These are phyloP conservation scores for Escallonia rubra DNA, from an alignment of 129 eudicot genomes.

Conservation along the genomic window DNA sequence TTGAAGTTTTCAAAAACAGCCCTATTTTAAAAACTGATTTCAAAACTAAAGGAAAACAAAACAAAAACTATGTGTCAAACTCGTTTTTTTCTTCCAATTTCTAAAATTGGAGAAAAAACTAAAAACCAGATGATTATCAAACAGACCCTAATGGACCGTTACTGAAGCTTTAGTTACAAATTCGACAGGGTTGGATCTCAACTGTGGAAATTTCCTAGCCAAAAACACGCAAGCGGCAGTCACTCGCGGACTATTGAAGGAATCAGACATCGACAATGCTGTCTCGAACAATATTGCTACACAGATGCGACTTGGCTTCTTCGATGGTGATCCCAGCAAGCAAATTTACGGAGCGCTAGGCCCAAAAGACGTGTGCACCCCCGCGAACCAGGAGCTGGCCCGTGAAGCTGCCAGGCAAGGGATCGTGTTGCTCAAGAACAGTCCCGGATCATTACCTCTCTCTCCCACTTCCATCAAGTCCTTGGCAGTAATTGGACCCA, in stretches of 20 bases:
- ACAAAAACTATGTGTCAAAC: background rate
- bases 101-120: too few relatives aligned
- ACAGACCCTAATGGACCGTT: background rate
- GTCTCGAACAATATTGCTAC: constrained; percentile 74
- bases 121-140: background rate
- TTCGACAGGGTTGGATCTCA: constrained; percentile 71
- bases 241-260: constrained; percentile 53
- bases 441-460: constrained; percentile 58
- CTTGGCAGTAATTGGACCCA: constrained; percentile 91
- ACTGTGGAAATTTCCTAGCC: constrained; percentile 68
- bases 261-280: constrained; percentile 56
- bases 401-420: constrained; percentile 97
- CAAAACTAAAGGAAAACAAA: too few relatives aligned
- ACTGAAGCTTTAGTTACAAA: background rate
- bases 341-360: constrained; percentile 69
- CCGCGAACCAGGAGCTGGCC: constrained; percentile 74
- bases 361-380: constrained; percentile 84
- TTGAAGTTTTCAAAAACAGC: too few relatives aligned
- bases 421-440: constrained; percentile 82
- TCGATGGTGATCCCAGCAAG: constrained; percentile 82
- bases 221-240: constrained; percentile 67
- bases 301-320: constrained; percentile 86
- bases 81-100: too few relatives aligned
- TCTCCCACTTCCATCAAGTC: constrained; percentile 67
- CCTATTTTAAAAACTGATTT: too few relatives aligned